Evolutionary conservation across 1,139 yeast genomes (phyloP).

Genomic region (Protomyces lactucae-debilis): DNA sequence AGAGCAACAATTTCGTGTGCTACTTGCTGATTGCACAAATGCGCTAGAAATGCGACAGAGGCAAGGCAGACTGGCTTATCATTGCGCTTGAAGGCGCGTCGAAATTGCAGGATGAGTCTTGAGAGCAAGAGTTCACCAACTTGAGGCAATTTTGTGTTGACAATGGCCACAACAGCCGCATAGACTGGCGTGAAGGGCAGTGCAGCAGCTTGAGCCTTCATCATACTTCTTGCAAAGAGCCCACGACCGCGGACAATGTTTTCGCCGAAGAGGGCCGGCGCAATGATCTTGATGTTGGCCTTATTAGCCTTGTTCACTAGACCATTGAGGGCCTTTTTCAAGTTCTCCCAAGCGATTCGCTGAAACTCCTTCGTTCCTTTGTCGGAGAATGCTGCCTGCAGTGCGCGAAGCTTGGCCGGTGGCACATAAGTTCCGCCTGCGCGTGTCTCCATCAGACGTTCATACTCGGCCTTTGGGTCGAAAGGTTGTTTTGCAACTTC

Average conservation of each 20-base stretch:
- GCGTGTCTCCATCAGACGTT: conserved; percentile 42
- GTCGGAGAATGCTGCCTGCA: conserved; percentile 43
- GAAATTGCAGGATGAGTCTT: conserved; percentile 57
- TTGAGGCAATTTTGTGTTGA: conserved; percentile 66
- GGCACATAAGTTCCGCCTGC: conserved; percentile 52
- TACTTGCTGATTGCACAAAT: conserved; percentile 61
- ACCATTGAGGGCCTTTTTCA: conserved; percentile 49
- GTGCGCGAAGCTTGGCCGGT: conserved; percentile 48
- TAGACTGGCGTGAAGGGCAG: conserved; percentile 48
- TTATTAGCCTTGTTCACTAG: conserved; percentile 47
- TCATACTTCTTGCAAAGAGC: conserved; percentile 51
- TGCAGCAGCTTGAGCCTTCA: conserved; percentile 52
- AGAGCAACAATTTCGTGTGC: conserved; percentile 59
- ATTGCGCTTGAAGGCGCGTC: conserved; percentile 50
- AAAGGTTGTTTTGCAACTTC: conserved; percentile 27
- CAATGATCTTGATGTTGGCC: conserved; percentile 49
- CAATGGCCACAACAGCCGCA: conserved; percentile 55
- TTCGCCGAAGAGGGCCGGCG: conserved; percentile 49
- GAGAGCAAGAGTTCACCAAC: conserved; percentile 57
- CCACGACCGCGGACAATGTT: conserved; percentile 63
- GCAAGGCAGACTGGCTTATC: conserved; percentile 47
- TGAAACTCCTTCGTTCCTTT: conserved; percentile 46
- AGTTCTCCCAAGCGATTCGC: conserved; percentile 51
- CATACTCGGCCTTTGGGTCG: conserved; percentile 42
- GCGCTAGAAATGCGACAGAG: conserved; percentile 52